Evolutionary conservation across 768 basidiomycete species (phyloP).

Genomic region (Suillus cothurnatus): DNA sequence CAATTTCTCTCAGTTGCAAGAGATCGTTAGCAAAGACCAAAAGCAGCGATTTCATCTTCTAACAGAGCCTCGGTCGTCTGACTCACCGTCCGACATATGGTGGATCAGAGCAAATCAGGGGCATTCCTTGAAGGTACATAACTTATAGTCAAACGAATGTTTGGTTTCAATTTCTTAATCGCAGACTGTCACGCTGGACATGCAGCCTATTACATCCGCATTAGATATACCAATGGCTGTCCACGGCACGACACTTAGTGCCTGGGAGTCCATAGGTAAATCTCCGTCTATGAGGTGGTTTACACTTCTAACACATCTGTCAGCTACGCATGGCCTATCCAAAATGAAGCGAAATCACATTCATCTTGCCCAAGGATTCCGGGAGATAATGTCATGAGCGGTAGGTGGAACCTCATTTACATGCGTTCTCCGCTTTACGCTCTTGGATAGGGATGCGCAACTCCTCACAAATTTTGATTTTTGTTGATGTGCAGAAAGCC

Average conservation of each 20-base stretch:
- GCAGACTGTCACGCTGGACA: constrained; percentile 70
- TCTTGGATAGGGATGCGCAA: constrained; percentile 71
- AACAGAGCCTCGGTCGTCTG: constrained; percentile 46
- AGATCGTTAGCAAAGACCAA: constrained; percentile 65
- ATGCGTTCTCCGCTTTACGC: background rate
- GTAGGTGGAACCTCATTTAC: constrained; percentile 43
- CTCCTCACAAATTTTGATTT: constrained; percentile 79
- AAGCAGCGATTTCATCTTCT: constrained; percentile 68
- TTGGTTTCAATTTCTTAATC: background rate
- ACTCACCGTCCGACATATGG: constrained; percentile 50
- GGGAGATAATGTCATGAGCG: constrained; percentile 71
- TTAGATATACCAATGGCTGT: constrained; percentile 78
- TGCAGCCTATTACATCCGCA: constrained; percentile 56
- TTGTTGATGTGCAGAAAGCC: constrained; percentile 73
- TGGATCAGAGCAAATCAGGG: constrained; percentile 93
- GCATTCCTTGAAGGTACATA: constrained; percentile 74
- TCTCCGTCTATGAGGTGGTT: background rate
- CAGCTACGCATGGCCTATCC: constrained; percentile 73
- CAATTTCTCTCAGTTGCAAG: constrained; percentile 54
- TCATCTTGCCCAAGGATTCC: constrained; percentile 84
- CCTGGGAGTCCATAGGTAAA: constrained; percentile 76
- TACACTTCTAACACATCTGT: background rate
- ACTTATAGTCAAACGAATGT: background rate
- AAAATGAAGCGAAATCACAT: constrained; percentile 91
- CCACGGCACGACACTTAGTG: constrained; percentile 71